phyloP scores from a whole-genome alignment of 176 grass and related monocot species.

The Otatea glauca region DNA sequence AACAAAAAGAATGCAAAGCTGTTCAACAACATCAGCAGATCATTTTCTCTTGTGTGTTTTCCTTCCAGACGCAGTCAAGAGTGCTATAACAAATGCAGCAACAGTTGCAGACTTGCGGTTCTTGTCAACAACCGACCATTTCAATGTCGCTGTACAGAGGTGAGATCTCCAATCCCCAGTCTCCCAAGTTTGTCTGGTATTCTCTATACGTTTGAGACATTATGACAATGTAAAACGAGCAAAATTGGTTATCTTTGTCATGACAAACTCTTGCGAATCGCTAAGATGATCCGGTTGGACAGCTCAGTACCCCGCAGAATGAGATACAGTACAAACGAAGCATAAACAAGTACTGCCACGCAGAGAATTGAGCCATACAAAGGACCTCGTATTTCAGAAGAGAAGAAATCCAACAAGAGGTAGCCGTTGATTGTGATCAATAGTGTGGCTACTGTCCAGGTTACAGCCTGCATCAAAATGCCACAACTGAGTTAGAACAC shows the following conservation, averaged over 20 bases:
- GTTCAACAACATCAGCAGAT: slow-evolving; percentile 23
- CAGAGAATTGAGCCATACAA: slow-evolving; percentile 63
- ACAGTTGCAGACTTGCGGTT: background rate
- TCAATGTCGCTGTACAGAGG: slow-evolving; percentile 41
- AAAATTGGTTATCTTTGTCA: slow-evolving; percentile 42
- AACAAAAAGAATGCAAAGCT: background rate
- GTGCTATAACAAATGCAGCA: background rate
- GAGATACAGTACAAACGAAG: slow-evolving; percentile 76
- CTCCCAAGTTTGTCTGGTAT: background rate
- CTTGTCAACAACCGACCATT: slow-evolving; percentile 8
- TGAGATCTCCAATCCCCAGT: background rate
- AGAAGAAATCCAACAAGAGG: slow-evolving; percentile 90
- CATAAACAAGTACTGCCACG: slow-evolving; percentile 54
- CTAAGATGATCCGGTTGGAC: slow-evolving; percentile 44
- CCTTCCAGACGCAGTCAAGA: background rate
- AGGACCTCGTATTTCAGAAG: slow-evolving; percentile 69
- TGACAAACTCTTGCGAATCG: slow-evolving; percentile 51
- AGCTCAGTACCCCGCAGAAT: slow-evolving; percentile 64
- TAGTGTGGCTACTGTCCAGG: slow-evolving; percentile 83
- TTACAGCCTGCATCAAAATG: slow-evolving; percentile 65
- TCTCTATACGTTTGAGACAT: slow-evolving; percentile 42
- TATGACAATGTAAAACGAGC: slow-evolving; percentile 1
- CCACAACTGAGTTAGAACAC: background rate
- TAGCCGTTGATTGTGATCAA: slow-evolving; percentile 89
- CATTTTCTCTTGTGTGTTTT: slow-evolving; percentile 15